Evolutionary conservation across 2,329 filamentous ascomycete genomes (phyloP), one percentile per base, ranked within the genome.

Genomic region (Aspergillus sp.): DNA sequence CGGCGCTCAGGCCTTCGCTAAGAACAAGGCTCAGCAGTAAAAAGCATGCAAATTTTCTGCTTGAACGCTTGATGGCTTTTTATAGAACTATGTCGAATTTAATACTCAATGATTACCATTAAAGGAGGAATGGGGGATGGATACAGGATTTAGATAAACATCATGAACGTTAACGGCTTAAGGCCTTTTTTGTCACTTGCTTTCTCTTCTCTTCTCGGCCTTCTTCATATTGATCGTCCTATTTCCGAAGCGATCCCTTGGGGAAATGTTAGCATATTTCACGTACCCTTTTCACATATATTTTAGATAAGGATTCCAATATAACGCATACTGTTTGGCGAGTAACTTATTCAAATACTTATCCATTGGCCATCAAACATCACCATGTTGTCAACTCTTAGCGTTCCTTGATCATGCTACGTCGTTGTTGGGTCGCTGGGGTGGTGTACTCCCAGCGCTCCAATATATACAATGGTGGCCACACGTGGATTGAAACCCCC

Each of bases 1-100:
- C 55, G 85, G 85, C 64, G 83, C 82, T 49, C 84, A 87, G 74
- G 70, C 78, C 57, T 86, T 86, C 55, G 74, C 73, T 69, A 80
- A 82, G 75, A 80, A 73, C 65, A 62, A 65, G 56, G 62, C 63
- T 48, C 62, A 70, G 68, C 73, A 72, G 49, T 52, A 44, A 59
- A 68, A 64, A 59, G 61, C 61, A 53, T 25, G 50, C 57, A 35
- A 27, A 14, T 44, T 49, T 62, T 56, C 21, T 54, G 25, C 45
- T 27, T 15, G 19, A 25, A 46, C 25, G 51, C 41, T 47, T 54
- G 50, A 54, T 50, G 33, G 45, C 48, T 52, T 57, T 51, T 51
- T 55, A 58, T 62, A 64, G 58, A 62, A 57, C 52, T 58, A 62
- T 57, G 57, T 61, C 49, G 53, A 52, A 51, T 62, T 59, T 64